Percentiles rank a stretch among this genome's conserved stretches.
Conservation (phyloP, 1,139 yeast species). For the Taphrina wiesneri region DNA sequence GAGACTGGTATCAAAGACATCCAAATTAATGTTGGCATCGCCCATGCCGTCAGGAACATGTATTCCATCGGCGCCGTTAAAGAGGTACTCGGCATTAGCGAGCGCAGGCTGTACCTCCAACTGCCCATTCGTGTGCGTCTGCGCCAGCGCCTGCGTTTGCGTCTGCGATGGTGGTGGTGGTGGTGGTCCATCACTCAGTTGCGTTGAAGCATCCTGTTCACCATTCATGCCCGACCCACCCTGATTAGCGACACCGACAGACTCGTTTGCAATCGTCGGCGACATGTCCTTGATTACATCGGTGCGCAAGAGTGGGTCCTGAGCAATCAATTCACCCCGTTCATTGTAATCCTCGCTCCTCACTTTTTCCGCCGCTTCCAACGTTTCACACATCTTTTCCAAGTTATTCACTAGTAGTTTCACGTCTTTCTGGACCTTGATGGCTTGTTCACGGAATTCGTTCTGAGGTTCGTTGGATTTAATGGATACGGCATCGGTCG, state of each 20-base stretch:
- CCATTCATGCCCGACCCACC: not conserved
- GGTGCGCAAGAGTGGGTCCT: not conserved
- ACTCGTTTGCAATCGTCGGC: not conserved
- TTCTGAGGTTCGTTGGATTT: slow-evolving; percentile 9
- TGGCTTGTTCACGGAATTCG: slow-evolving; percentile 22
- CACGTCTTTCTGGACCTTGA: slow-evolving; percentile 19
- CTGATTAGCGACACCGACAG: not conserved
- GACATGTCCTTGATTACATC: not conserved
- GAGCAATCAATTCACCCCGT: slow-evolving; percentile 13
- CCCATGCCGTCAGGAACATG: not conserved
- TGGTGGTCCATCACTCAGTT: too few relatives aligned
- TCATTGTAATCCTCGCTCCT: slow-evolving; percentile 14
- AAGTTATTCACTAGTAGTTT: slow-evolving; percentile 15
- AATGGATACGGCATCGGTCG: not conserved
- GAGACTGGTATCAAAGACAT: not conserved
- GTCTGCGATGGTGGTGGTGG: too few relatives aligned
- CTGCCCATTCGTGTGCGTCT: not conserved
- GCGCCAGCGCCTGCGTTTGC: not conserved
- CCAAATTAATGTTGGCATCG: not conserved
- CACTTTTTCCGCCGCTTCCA: slow-evolving; percentile 25
- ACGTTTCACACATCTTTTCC: slow-evolving; percentile 25
- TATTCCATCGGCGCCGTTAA: not conserved
- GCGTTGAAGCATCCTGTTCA: not conserved
- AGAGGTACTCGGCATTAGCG: not conserved
- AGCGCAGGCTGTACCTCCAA: not conserved